Evolutionary conservation across 2,329 filamentous ascomycete species (phyloP).

Genomic region (Penicillium sp.): DNA sequence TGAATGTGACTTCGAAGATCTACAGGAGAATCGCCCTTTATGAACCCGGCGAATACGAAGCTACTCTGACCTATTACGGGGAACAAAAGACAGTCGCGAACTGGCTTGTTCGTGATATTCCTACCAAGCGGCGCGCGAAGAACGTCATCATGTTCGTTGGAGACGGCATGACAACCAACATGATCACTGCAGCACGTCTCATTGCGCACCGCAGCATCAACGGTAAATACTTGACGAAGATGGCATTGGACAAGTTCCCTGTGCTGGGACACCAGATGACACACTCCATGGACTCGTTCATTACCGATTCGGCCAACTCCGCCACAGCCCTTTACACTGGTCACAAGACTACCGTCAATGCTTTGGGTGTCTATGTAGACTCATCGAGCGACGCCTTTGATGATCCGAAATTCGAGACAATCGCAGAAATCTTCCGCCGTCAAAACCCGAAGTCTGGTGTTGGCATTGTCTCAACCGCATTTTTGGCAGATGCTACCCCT

Average conservation of each 20-base stretch:
- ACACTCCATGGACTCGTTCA: slow-evolving; percentile 80
- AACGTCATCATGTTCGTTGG: slow-evolving; percentile 86
- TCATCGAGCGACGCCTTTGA: slow-evolving; percentile 72
- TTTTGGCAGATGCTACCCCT: slow-evolving; percentile 72
- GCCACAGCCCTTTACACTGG: slow-evolving; percentile 78
- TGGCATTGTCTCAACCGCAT: slow-evolving; percentile 75
- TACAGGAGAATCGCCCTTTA: slow-evolving; percentile 74
- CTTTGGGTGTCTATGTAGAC: slow-evolving; percentile 78
- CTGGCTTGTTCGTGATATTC: slow-evolving; percentile 73
- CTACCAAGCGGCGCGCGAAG: slow-evolving; percentile 71
- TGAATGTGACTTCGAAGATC: slow-evolving; percentile 77
- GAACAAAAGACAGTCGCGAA: slow-evolving; percentile 69
- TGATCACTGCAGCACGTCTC: slow-evolving; percentile 66
- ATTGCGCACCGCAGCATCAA: slow-evolving; percentile 82
- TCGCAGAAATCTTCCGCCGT: slow-evolving; percentile 69
- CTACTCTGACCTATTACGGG: slow-evolving; percentile 73
- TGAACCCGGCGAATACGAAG: slow-evolving; percentile 76
- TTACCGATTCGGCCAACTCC: slow-evolving; percentile 83
- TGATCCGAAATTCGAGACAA: slow-evolving; percentile 83
- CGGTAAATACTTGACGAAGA: slow-evolving; percentile 73
- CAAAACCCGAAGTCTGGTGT: slow-evolving; percentile 60
- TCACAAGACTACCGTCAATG: slow-evolving; percentile 81
- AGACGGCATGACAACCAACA: slow-evolving; percentile 58
- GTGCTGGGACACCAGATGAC: slow-evolving; percentile 88
- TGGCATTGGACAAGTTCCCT: slow-evolving; percentile 80